Evolutionary conservation across 2,329 filamentous ascomycete species (phyloP).

Genomic region (Stagonosporopsis vannaccii): DNA sequence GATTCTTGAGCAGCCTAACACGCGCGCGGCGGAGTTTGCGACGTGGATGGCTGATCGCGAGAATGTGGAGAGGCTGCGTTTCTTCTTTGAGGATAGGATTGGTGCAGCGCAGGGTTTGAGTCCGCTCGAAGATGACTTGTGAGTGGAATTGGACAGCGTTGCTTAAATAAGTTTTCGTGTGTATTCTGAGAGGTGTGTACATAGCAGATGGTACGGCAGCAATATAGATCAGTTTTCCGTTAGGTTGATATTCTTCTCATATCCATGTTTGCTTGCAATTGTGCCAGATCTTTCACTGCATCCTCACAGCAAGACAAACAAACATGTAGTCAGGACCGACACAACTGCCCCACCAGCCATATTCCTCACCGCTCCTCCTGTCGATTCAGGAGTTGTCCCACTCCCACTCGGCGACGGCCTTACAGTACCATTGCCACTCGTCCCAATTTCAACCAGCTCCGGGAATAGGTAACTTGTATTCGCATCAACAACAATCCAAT

Average conservation of each 20-base stretch:
- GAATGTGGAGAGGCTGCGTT: constrained; percentile 52
- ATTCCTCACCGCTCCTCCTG: constrained; percentile 1
- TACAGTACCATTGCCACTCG: constrained; percentile 15
- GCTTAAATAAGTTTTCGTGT: neutral
- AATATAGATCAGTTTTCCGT: neutral
- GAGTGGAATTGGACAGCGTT: neutral
- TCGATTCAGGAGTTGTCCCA: constrained; percentile 1
- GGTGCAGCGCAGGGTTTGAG: constrained; percentile 55
- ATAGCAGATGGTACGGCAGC: neutral
- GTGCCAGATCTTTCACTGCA: too few relatives aligned
- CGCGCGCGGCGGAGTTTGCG: constrained; percentile 51
- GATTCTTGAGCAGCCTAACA: constrained; percentile 43
- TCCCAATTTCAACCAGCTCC: constrained; percentile 29
- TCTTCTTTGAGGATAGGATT: constrained; percentile 54
- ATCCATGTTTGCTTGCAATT: neutral
- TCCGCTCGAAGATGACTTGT: constrained; percentile 42
- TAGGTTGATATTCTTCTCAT: neutral
- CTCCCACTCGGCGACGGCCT: neutral
- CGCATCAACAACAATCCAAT: constrained; percentile 46
- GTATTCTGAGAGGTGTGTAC: neutral
- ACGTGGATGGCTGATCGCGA: constrained; percentile 54
- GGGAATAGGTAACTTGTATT: constrained; percentile 44
- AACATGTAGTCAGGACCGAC: neutral
- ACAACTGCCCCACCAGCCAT: neutral
- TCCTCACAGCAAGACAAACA: neutral